Evolutionary conservation across 2,329 filamentous ascomycete species (phyloP), one percentile per base, ranked within the genome.

Genomic region (Penicillium capsulatum): DNA sequence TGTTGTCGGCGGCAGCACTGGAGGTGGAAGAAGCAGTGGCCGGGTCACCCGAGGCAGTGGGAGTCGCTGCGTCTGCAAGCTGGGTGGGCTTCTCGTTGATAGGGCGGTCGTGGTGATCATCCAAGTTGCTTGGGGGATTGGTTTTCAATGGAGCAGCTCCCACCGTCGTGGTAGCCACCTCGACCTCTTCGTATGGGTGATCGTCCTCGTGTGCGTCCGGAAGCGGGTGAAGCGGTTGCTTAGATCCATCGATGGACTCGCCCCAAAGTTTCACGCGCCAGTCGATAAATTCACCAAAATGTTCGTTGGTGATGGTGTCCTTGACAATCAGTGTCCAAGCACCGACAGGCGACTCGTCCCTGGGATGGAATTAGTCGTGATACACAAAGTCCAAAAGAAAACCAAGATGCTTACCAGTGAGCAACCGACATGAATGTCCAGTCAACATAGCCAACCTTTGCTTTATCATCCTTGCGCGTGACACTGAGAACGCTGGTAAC

Each of bases 361-460:
- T 89, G 38, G 9, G 24, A 36, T 53, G 72, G 60, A 72, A 64
- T 60, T 42, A 61, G 50, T 29, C 33, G 17, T 30, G 15, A 20
- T 17, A 26, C 17, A 4, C 5, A 20, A 17, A 20, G 15, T 16
- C 10, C 14, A 36, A 17, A 7, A 32, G 27, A 5, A 35, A 36
- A 28, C 7, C 11, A 3, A 11, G 13, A 29, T 19, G 66, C 82
- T 66, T 75, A 89, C 86, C 90, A 98, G 63, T 98, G 92, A 48
- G 83, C 90, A 26, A 98, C 92, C 46, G 84, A 94, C 92, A 98
- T 98, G 58, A 98, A 98, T 0, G 91, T 97, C 92, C 92, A 98
- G 67, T 97, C 88, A 26, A 82, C 71, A 62, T 97, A 98, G 7
- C 92, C 92, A 15, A 68, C 66, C 0, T 68, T 61, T 24, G 75